phyloP scores from a whole-genome alignment of 108 stramenopile species.

The Cylindrotheca fusiformis region DNA sequence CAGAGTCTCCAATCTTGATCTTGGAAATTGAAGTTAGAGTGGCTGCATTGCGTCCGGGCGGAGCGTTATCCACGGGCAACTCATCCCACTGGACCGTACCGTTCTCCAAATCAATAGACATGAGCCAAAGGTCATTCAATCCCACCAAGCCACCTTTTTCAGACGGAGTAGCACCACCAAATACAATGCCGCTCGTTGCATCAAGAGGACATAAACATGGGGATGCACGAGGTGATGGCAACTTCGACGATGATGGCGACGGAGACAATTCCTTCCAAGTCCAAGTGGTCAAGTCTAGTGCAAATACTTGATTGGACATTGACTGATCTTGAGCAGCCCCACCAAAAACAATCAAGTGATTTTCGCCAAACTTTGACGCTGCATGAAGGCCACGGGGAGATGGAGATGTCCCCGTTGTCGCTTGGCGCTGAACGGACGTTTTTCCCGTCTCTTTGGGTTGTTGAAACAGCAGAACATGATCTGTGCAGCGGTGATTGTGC shows the following conservation, averaged over 20 bases:
- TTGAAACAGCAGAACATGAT: constrained; percentile 56
- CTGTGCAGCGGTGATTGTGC: constrained; percentile 72
- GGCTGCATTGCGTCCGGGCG: constrained; percentile 77
- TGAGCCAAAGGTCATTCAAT: constrained; percentile 54
- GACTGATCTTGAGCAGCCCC: constrained; percentile 61
- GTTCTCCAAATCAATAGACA: constrained; percentile 6
- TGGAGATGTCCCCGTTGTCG: constrained; percentile 44
- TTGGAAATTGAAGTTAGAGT: constrained; percentile 35
- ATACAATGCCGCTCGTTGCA: constrained; percentile 40
- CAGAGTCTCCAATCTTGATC: constrained; percentile 2
- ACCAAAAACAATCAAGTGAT: constrained; percentile 43
- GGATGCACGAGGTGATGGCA: constrained; percentile 54
- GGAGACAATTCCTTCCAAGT: constrained; percentile 39
- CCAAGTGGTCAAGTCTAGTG: constrained; percentile 59
- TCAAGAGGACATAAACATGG: constrained; percentile 51
- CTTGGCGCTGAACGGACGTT: neutral
- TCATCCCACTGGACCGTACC: constrained; percentile 17
- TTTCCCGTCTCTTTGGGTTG: neutral
- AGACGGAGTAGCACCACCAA: constrained; percentile 50
- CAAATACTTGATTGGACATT: constrained; percentile 74
- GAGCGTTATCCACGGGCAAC: constrained; percentile 17
- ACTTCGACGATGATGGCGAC: neutral
- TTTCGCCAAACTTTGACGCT: constrained; percentile 25
- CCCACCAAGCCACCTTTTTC: constrained; percentile 37
- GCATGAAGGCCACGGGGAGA: constrained; percentile 64